phyloP scores from a whole-genome alignment of 495 filamentous ascomycete species.

The Antarctomyces pellizariae region DNA sequence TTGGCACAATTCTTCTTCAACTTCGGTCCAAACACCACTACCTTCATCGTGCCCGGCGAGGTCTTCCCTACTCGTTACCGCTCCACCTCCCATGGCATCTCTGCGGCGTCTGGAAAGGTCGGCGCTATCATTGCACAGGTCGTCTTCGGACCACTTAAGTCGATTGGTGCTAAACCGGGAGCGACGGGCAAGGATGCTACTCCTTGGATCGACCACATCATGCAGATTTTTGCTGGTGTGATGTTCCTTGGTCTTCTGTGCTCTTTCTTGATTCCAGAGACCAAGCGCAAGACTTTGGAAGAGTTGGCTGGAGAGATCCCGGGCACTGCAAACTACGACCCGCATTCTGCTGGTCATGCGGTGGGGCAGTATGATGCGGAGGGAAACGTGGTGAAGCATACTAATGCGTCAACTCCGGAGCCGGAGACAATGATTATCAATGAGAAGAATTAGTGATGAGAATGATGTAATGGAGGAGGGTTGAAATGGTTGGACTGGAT shows the following conservation, averaged over 20 bases:
- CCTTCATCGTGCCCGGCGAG: constrained; percentile 74
- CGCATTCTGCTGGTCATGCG: too few relatives aligned
- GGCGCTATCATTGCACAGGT: constrained; percentile 43
- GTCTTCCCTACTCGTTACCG: constrained; percentile 77
- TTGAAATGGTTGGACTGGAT: too few relatives aligned
- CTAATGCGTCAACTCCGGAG: too few relatives aligned
- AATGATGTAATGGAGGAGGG: too few relatives aligned
- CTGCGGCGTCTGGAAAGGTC: constrained; percentile 63
- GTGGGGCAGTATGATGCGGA: too few relatives aligned
- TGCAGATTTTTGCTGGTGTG: constrained; percentile 59
- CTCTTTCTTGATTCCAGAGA: constrained; percentile 49
- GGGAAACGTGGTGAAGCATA: too few relatives aligned
- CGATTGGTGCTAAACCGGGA: constrained; percentile 13
- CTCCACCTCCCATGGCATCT: constrained; percentile 68
- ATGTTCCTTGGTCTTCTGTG: constrained; percentile 48
- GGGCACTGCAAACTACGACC: constrained; percentile 11
- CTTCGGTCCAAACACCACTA: constrained; percentile 45
- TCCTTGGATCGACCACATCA: constrained; percentile 58
- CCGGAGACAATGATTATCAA: too few relatives aligned
- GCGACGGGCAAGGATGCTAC: constrained; percentile 16
- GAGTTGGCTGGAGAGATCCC: constrained; percentile 9
- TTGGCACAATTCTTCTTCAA: constrained; percentile 75
- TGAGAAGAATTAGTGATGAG: too few relatives aligned
- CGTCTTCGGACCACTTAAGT: constrained; percentile 28
- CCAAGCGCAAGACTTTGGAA: constrained; percentile 26